A percentile compares a stretch with the other conserved stretches of the same genome.
Evolutionary conservation across 352 stramenopile species (phyloP).

Genomic region (Globisporangium barbulae): DNA sequence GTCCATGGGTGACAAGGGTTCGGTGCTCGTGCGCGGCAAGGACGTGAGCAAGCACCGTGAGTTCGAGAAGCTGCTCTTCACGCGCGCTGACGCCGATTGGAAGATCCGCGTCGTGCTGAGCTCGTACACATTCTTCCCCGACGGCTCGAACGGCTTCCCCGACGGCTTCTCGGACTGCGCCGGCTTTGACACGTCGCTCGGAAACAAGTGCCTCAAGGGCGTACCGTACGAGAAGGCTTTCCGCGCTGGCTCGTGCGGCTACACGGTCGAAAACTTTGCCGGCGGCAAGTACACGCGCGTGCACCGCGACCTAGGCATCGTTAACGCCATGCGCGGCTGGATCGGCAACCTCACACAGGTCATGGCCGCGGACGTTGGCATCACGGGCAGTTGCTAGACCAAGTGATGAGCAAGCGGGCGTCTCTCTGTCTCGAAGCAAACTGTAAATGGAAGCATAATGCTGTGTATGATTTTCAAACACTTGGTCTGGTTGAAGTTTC

Average conservation of each 20-base stretch:
- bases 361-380: slow-evolving; percentile 29
- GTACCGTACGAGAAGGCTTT: slow-evolving; percentile 54
- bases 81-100: slow-evolving; percentile 50
- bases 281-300: slow-evolving; percentile 59
- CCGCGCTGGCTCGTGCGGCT: slow-evolving; percentile 41
- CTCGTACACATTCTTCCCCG: slow-evolving; percentile 51
- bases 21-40: slow-evolving; percentile 49
- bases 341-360: slow-evolving; percentile 30
- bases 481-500: too few relatives aligned
- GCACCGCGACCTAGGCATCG: slow-evolving; percentile 60
- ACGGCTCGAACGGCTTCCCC: slow-evolving; percentile 47
- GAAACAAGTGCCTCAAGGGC: slow-evolving; percentile 29
- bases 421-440: neutral
- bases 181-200: slow-evolving; percentile 30
- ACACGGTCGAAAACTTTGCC: slow-evolving; percentile 47
- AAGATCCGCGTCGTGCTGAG: slow-evolving; percentile 67
- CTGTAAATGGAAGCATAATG: neutral
- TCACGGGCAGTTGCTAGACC: slow-evolving; percentile 32
- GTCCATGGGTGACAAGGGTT: slow-evolving; percentile 48
- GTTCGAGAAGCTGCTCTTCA: slow-evolving; percentile 60
- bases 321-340: slow-evolving; percentile 64
- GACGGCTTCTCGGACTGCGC: slow-evolving; percentile 43
- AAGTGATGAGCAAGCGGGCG: neutral
- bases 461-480: neutral
- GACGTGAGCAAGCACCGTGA: slow-evolving; percentile 43